Conservation (phyloP, 108 stramenopile genomes). For the Stephanodiscus triporus region DNA sequence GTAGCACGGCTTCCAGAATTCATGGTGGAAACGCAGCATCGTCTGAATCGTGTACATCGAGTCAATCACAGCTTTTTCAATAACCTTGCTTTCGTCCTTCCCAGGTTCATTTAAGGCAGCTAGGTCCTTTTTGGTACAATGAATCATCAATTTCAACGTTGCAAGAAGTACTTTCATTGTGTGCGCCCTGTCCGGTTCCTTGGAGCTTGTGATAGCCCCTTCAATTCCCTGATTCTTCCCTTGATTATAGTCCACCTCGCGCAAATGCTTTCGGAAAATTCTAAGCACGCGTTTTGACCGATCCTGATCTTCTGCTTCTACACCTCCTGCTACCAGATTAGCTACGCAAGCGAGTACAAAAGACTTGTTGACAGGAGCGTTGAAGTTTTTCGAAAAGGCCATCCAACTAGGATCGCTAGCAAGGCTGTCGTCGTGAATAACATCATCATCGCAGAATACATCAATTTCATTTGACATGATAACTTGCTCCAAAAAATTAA, state of each 20-base stretch:
- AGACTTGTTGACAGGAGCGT: conserved; percentile 51
- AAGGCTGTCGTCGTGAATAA: conserved; percentile 14
- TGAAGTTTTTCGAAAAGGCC: conserved; percentile 54
- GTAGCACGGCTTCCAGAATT: conserved; percentile 30
- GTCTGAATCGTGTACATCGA: conserved; percentile 25
- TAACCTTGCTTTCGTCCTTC: conserved; percentile 16
- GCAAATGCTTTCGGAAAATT: conserved; percentile 31
- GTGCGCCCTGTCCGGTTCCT: conserved; percentile 12
- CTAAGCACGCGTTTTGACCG: conserved; percentile 26
- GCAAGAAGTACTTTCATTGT: conserved; percentile 28
- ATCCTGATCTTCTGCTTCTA: conserved; percentile 35
- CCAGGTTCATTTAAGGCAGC: conserved; percentile 31
- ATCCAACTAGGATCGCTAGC: conserved; percentile 52
- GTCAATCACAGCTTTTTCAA: conserved; percentile 17
- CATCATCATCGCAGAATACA: conserved; percentile 11
- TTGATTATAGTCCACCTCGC: conserved; percentile 24
- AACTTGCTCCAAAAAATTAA: conserved; percentile 62
- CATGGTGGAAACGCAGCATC: conserved; percentile 43
- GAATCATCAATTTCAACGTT: conserved; percentile 14
- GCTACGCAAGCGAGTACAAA: conserved; percentile 63
- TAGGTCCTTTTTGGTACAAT: conserved; percentile 24
- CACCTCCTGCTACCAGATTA: conserved; percentile 53
- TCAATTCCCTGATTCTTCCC: conserved; percentile 33
- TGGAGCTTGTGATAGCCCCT: conserved; percentile 20
- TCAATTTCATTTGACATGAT: conserved; percentile 42